These are phyloP conservation scores for Mycena filopes DNA, from an alignment of 768 basidiomycete genomes.

Conservation along the genomic window DNA sequence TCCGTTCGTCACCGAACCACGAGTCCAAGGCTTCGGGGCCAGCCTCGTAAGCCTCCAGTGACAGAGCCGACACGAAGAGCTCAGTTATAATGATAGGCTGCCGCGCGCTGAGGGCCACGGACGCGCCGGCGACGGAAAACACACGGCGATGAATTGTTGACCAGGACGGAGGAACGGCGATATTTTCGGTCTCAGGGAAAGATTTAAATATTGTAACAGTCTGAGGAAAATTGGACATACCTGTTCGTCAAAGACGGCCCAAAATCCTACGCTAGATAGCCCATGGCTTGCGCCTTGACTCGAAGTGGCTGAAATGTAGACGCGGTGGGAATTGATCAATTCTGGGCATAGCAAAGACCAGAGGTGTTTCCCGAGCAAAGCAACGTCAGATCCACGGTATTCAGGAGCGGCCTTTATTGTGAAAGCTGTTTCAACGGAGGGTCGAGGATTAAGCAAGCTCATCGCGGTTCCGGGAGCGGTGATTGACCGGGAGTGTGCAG, in stretches of 20 bases:
- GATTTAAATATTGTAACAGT: slow-evolving; percentile 11
- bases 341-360: slow-evolving; percentile 12
- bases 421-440: slow-evolving; percentile 1
- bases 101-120: slow-evolving; percentile 37
- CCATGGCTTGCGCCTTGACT: background rate
- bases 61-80: slow-evolving; percentile 63
- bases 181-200: slow-evolving; percentile 40
- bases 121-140: slow-evolving; percentile 38
- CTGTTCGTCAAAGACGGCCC: slow-evolving; percentile 48
- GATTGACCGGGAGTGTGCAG: background rate
- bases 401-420: slow-evolving; percentile 18
- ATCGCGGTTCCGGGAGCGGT: background rate
- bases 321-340: slow-evolving; percentile 2
- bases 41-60: slow-evolving; percentile 57
- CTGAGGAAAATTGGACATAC: slow-evolving; percentile 40
- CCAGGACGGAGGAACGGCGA: slow-evolving; percentile 58
- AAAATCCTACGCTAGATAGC: slow-evolving; percentile 28
- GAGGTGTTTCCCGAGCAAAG: slow-evolving; percentile 12
- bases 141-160: slow-evolving; percentile 45
- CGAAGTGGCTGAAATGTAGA: slow-evolving; percentile 26
- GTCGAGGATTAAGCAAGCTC: slow-evolving; percentile 13
- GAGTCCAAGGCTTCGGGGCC: slow-evolving; percentile 52
- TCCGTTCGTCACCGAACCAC: slow-evolving; percentile 53
- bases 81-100: slow-evolving; percentile 56
- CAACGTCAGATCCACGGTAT: slow-evolving; percentile 16